Evolutionary conservation across 164 flowering plant species (phyloP).

Genomic region (Vitis cinerea): DNA sequence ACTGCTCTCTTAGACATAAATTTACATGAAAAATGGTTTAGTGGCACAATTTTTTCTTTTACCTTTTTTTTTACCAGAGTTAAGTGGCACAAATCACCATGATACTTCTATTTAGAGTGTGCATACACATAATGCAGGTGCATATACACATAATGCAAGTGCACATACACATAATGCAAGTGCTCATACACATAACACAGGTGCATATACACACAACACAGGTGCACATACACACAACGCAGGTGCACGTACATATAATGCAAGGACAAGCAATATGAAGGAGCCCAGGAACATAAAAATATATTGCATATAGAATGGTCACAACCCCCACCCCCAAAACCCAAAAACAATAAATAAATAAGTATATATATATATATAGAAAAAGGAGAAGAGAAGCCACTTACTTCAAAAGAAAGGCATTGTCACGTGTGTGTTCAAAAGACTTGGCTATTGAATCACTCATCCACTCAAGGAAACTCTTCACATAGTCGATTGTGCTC

Average conservation of each 20-base stretch:
- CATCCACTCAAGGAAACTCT: slow-evolving; percentile 99
- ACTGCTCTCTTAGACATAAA: background rate
- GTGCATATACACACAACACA: background rate
- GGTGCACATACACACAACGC: background rate
- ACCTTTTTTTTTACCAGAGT: too few relatives aligned
- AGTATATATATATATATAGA: background rate
- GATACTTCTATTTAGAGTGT: too few relatives aligned
- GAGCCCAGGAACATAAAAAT: background rate
- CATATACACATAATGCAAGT: background rate
- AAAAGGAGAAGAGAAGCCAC: slow-evolving; percentile 17
- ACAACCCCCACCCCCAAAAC: too few relatives aligned
- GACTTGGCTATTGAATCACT: slow-evolving; percentile 95
- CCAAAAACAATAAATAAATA: too few relatives aligned
- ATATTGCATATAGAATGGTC: background rate
- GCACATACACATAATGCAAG: background rate
- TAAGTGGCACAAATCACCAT: too few relatives aligned
- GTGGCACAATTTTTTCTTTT: background rate
- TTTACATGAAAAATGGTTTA: background rate
- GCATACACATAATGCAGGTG: background rate
- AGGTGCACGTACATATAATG: background rate
- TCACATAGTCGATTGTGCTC: slow-evolving; percentile 86
- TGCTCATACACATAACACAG: background rate
- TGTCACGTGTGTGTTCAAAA: slow-evolving; percentile 92
- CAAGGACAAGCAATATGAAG: background rate
- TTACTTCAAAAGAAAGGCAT: slow-evolving; percentile 90